Base-by-base conservation (phyloP, 495 filamentous ascomycete species). In the Hypoxylon intermedium region DNA sequence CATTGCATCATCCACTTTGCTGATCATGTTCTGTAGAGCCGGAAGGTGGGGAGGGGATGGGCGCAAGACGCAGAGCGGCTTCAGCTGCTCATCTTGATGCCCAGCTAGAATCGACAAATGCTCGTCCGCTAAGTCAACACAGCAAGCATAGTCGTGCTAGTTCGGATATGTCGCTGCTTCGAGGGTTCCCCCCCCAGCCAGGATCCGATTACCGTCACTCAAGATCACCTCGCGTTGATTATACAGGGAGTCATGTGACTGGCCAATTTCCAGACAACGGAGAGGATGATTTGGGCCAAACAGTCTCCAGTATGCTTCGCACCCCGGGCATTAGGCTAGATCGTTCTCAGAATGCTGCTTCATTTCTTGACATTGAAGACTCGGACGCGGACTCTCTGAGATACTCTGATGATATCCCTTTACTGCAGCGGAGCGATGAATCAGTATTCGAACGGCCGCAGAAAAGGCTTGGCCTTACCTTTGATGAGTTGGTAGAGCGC, bases 401-500 rank as follows among this genome's bases (percentile, higher is more conserved):
- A 38, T 81, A 82, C 57, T 79, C 82, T 16, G 85, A 88, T 45
- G 85, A 86, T 51, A 80, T 83, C 55, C 84, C 83, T 21, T 82
- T 86, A 38, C 67, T 87, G 23, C 81, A 83, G 66, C 80, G 84
- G 34, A 76, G 74, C 50, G 80, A 83, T 46, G 80, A 83, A 36
- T 71, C 50, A 40, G 64, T 79, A 19, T 70, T 76, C 30, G 80
- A 83, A 21, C 74, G 75, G 54, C 73, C 79, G 3, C 68, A 74
- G 7, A 82, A 78, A 68, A 82, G 82, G 45, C 72, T 76, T 9
- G 91, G 91, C 3, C 77, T 88, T 15, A 85, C 84, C 5, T 96
- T 96, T 65, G 92, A 95, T 64, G 90, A 96, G 47, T 80, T 98
- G 6, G 88, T 98, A 12, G 92, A 97, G 71, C 87, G 90, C 37